Base-by-base conservation (phyloP, 257 asterid species). In the Henckelia pumila region DNA sequence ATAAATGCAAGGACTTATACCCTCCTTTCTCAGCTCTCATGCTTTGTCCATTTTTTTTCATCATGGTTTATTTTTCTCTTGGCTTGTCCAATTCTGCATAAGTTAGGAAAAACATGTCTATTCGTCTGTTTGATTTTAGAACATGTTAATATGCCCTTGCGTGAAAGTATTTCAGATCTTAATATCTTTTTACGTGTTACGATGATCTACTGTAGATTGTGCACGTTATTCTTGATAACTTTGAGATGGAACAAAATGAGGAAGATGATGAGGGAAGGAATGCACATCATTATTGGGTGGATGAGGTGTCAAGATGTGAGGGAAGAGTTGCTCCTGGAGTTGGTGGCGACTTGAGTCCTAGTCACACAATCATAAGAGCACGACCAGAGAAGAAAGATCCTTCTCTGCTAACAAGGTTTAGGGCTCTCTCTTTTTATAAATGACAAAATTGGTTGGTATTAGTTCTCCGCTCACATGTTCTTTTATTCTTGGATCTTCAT, bases 241-340 rank as follows among this genome's bases (percentile, higher is more conserved):
- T 85, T 50, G 96, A 86, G 82, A 77, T 73, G 55, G 89, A 80
- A 21, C 91, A 68, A 69, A 76, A 63, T 53, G 96, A 76, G 57
- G 89, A 88, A 74, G 91, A 77, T 47, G 87, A 77, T 53, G 93
- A 83, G 75, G 75, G 85, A 72, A 83, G 81, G 71, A 92, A 88
- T 77, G 88, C 89, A 37, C 86, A 87, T 69, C 97, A 88, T 75
- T 86, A 94, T 83, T 94, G 99, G 99, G 97, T 94, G 71, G 95
- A 91, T 78, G 99, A 91, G 72, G 97, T 94, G 50, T 81, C 91
- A 57, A 84, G 99, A 78, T 83, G 88, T 62, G 97, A 88, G 80
- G 97, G 99, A 73, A 79, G 96, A 82, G 87, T 84, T 60, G 61
- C 82, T 71, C 74, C 73, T 56, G 69, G 77, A 72, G 76, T 72